A percentile compares a stretch with the other conserved stretches of the same genome.
phyloP scores from a whole-genome alignment of 139 green algal species.

The Penium margaritaceum region DNA sequence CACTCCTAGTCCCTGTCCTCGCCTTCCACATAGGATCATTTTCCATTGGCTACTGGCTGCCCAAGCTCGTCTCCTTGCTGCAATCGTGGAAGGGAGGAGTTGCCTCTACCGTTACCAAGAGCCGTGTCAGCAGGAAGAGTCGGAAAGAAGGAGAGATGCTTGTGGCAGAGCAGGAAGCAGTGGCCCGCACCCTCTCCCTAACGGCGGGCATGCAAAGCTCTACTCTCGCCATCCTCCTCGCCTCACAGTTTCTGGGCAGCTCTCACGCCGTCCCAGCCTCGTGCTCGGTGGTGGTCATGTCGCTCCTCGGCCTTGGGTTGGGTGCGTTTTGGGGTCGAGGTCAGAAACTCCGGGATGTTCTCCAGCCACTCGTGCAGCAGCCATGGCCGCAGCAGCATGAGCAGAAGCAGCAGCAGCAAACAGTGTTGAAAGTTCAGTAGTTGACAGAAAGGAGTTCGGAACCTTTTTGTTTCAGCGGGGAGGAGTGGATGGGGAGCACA shows the following conservation, averaged over 20 bases:
- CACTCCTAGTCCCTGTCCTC: conserved; percentile 24
- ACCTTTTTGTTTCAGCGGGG: too few relatives aligned
- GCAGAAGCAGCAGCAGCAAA: too few relatives aligned
- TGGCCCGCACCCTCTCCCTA: conserved; percentile 22
- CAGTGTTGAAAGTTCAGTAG: too few relatives aligned
- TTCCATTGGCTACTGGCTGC: neutral
- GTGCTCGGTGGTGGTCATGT: conserved; percentile 39
- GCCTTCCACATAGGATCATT: conserved; percentile 17
- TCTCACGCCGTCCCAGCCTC: conserved; percentile 11
- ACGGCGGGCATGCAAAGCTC: conserved; percentile 37
- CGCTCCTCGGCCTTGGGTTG: conserved; percentile 23
- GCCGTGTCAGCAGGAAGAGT: too few relatives aligned
- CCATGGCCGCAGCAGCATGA: too few relatives aligned
- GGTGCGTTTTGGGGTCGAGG: conserved; percentile 28
- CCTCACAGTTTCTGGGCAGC: conserved; percentile 16
- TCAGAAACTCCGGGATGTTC: neutral
- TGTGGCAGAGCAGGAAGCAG: conserved; percentile 14
- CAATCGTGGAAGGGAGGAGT: too few relatives aligned
- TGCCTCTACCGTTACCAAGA: too few relatives aligned
- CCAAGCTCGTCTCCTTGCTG: too few relatives aligned
- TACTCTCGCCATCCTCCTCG: conserved; percentile 36
- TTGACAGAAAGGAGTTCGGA: too few relatives aligned
- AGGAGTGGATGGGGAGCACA: too few relatives aligned
- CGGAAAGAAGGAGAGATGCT: too few relatives aligned
- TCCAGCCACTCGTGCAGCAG: too few relatives aligned